phyloP scores from a whole-genome alignment of 192 early-diverging fungal genomes.

The Pilobolus umbonatus region DNA sequence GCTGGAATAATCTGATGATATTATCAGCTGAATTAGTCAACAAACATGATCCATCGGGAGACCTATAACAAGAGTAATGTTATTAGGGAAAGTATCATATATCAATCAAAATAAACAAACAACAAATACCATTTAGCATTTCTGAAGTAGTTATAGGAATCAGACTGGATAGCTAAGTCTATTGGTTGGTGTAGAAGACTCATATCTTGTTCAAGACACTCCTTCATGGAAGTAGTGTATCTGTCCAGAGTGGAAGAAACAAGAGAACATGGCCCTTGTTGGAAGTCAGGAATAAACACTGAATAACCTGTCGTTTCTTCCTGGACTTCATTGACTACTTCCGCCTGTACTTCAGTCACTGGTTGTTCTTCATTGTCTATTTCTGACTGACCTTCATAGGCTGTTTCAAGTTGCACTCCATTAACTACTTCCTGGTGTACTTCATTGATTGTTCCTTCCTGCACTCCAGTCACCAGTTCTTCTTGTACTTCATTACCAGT shows the following conservation, averaged over 20 bases:
- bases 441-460: too few relatives aligned
- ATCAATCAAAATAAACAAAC: background rate
- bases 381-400: too few relatives aligned
- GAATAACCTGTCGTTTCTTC: background rate
- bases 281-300: constrained; percentile 2
- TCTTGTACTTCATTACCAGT: too few relatives aligned
- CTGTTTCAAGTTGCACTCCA: too few relatives aligned
- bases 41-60: constrained; percentile 62
- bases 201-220: background rate
- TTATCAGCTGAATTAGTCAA: constrained; percentile 63
- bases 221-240: background rate
- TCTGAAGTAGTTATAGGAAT: constrained; percentile 55
- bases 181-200: background rate
- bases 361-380: background rate
- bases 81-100: background rate
- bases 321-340: background rate
- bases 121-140: constrained; percentile 49
- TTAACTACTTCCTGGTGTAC: too few relatives aligned
- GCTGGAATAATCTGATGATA: constrained; percentile 49
- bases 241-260: background rate
- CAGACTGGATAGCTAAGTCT: background rate
- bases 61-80: constrained; percentile 44
- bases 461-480: too few relatives aligned
- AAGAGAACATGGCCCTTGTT: background rate
- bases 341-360: background rate